A percentile compares a stretch with the other conserved stretches of the same genome.
Conservation (phyloP, 305 asterid genomes). For the Fraxinus sp. region DNA sequence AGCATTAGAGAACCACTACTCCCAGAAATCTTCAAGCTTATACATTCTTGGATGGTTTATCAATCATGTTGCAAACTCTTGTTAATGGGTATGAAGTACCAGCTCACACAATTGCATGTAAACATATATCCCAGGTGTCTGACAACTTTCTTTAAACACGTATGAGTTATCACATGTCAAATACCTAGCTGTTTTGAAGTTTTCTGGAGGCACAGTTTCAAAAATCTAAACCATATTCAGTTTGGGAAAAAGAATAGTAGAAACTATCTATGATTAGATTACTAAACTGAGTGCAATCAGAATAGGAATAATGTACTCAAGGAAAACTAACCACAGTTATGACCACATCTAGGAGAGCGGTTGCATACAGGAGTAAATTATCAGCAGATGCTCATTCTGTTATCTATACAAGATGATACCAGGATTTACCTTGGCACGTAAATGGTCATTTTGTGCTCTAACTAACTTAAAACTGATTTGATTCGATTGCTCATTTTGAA, state of each 20-base stretch:
- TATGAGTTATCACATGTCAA: neutral
- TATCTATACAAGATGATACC: neutral
- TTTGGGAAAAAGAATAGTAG: neutral
- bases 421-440: conserved; percentile 3
- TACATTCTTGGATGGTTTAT: neutral
- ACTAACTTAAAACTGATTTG: neutral
- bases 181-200: neutral
- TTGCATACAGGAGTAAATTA: neutral
- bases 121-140: neutral
- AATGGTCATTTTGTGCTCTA: neutral
- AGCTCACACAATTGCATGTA: neutral
- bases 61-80: neutral
- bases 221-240: neutral
- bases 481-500: conserved; percentile 4
- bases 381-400: conserved; percentile 2
- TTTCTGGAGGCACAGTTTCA: neutral
- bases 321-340: conserved; percentile 8
- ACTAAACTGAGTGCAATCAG: neutral
- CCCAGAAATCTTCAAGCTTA: neutral
- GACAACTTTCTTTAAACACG: neutral
- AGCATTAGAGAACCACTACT: neutral
- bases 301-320: neutral
- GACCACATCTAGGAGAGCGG: neutral
- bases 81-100: neutral
- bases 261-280: neutral